Evolutionary conservation across 164 flowering plant genomes (phyloP).

Genomic region (Chimonanthus salicifolius): DNA sequence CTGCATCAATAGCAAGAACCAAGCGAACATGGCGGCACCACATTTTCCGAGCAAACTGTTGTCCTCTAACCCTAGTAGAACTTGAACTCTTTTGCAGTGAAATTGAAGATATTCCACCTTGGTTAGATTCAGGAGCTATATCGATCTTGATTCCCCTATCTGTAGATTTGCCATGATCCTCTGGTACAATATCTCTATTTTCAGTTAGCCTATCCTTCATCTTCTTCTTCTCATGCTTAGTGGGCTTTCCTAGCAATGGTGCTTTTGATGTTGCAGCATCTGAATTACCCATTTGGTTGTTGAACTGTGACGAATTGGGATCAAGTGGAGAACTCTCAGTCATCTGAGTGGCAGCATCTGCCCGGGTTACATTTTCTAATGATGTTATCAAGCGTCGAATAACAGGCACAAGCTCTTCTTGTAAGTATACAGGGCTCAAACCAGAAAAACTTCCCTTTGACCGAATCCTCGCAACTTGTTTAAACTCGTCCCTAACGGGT

Average conservation of each 20-base stretch:
- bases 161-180: slow-evolving; percentile 49
- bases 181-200: slow-evolving; percentile 40
- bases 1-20: slow-evolving; percentile 66
- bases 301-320: slow-evolving; percentile 18
- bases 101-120: slow-evolving; percentile 30
- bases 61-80: slow-evolving; percentile 38
- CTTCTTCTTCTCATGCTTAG: slow-evolving; percentile 51
- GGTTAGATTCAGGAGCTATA: slow-evolving; percentile 30
- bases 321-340: slow-evolving; percentile 15
- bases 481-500: slow-evolving; percentile 60
- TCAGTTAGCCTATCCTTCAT: slow-evolving; percentile 44
- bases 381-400: slow-evolving; percentile 50
- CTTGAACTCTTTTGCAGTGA: slow-evolving; percentile 44
- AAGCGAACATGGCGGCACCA: slow-evolving; percentile 71
- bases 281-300: slow-evolving; percentile 25
- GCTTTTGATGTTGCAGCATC: slow-evolving; percentile 40
- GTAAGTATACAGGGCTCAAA: slow-evolving; percentile 30
- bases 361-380: slow-evolving; percentile 41
- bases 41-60: slow-evolving; percentile 38
- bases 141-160: slow-evolving; percentile 48
- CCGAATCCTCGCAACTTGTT: slow-evolving; percentile 43
- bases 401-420: slow-evolving; percentile 61
- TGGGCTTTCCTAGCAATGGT: slow-evolving; percentile 54
- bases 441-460: slow-evolving; percentile 36
- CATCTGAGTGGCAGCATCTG: slow-evolving; percentile 19